Percentiles rank a stretch among this genome's conserved stretches.
Evolutionary conservation across 805 yeast genomes (phyloP).

Genomic region (Candida montana): DNA sequence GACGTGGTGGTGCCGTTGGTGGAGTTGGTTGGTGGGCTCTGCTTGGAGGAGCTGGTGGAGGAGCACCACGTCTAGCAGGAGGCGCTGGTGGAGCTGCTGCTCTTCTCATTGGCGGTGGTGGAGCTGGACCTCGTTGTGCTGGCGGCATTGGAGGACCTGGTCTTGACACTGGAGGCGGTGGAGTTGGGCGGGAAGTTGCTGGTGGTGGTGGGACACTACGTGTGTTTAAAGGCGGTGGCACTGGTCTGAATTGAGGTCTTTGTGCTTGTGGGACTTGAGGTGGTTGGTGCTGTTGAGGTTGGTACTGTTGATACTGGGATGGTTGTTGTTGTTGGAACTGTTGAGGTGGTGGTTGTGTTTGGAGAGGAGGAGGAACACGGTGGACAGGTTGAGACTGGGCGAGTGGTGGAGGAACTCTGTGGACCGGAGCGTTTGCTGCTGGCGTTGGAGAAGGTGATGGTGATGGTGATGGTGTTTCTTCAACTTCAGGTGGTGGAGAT

Average conservation of each 20-base stretch:
- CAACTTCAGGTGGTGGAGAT: constrained; percentile 15
- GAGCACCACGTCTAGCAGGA: constrained; percentile 19
- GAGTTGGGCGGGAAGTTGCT: constrained; percentile 11
- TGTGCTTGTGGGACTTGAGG: constrained; percentile 2
- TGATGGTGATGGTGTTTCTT: constrained; percentile 10
- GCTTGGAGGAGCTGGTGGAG: constrained; percentile 21
- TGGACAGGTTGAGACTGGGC: background rate
- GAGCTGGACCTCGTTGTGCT: constrained; percentile 16
- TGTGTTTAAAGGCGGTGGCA: constrained; percentile 2
- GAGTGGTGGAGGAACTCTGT: background rate
- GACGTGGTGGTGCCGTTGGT: constrained; percentile 17
- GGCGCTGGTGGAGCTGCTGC: constrained; percentile 19
- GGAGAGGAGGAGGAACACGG: background rate
- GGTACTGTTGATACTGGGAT: constrained; percentile 21
- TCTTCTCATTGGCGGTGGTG: constrained; percentile 28
- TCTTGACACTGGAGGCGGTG: constrained; percentile 28
- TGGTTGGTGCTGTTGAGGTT: constrained; percentile 9
- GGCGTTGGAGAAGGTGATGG: constrained; percentile 10
- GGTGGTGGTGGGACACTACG: constrained; percentile 9
- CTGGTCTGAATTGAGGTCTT: constrained; percentile 5
- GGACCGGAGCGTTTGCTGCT: background rate
- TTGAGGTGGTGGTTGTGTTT: constrained; percentile 17
- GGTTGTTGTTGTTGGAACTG: constrained; percentile 25
- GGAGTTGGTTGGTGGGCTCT: constrained; percentile 10
- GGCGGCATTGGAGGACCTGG: constrained; percentile 18